Evolutionary conservation across 768 basidiomycete species (phyloP).

Genomic region (Hypholoma sublateritium): DNA sequence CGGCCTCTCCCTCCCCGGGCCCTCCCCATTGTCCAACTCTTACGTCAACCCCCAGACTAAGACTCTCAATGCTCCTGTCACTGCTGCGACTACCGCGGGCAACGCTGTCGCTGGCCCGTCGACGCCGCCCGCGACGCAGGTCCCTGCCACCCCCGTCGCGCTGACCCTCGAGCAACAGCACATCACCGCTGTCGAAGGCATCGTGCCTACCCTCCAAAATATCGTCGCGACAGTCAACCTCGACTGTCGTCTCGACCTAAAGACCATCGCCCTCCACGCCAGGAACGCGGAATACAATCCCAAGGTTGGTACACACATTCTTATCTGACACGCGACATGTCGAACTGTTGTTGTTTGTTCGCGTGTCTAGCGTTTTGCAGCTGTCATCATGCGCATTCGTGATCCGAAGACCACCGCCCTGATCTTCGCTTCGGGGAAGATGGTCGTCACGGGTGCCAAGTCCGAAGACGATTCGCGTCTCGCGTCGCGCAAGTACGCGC

Average conservation of each 20-base stretch:
- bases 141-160: slow-evolving; percentile 68
- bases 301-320: slow-evolving; percentile 79
- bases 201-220: slow-evolving; percentile 99
- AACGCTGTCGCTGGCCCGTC: slow-evolving; percentile 60
- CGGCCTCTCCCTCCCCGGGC: slow-evolving; percentile 49
- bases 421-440: slow-evolving; percentile 99
- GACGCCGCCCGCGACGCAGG: slow-evolving; percentile 47
- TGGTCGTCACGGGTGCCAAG: slow-evolving; percentile 99
- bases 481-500: slow-evolving; percentile 97
- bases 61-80: slow-evolving; percentile 21
- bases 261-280: slow-evolving; percentile 97
- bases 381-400: slow-evolving; percentile 99
- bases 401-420: slow-evolving; percentile 99
- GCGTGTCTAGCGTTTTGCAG: slow-evolving; percentile 93
- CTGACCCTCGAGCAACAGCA: slow-evolving; percentile 90
- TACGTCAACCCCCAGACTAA: slow-evolving; percentile 40
- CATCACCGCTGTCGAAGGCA: slow-evolving; percentile 95
- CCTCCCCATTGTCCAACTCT: slow-evolving; percentile 58
- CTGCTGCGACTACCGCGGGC: slow-evolving; percentile 25
- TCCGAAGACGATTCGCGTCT: slow-evolving; percentile 96
- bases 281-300: slow-evolving; percentile 99
- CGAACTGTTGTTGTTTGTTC: slow-evolving; percentile 63
- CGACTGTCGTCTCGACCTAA: slow-evolving; percentile 93
- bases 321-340: slow-evolving; percentile 47
- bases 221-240: slow-evolving; percentile 99